These are phyloP conservation scores for Lepidium didymum DNA, from an alignment of 345 rosid genomes.

Conservation along the genomic window DNA sequence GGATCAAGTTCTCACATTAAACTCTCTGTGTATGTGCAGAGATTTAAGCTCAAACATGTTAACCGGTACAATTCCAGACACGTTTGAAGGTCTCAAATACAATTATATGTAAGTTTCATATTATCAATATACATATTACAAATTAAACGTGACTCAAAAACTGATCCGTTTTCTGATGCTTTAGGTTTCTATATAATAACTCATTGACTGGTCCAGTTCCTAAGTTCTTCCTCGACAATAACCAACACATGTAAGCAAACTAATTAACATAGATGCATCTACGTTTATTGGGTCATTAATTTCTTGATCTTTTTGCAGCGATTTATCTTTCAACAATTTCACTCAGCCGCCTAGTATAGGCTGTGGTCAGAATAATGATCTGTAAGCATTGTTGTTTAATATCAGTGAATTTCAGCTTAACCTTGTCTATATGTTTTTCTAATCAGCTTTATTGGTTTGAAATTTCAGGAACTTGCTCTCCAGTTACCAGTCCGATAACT, in stretches of 20 bases:
- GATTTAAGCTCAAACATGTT: conserved; percentile 77
- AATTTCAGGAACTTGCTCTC: conserved; percentile 62
- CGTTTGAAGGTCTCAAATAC: conserved; percentile 8
- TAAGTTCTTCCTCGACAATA: conserved; percentile 34
- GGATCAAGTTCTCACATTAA: not conserved
- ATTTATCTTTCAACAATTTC: conserved; percentile 86
- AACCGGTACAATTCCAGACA: conserved; percentile 43
- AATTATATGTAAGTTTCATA: conserved; percentile 43
- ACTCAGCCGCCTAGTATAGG: conserved; percentile 30
- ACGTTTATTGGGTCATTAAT: not conserved
- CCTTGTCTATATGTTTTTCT: not conserved
- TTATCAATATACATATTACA: not conserved
- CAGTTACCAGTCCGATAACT: conserved; percentile 38
- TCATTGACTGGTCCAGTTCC: conserved; percentile 63
- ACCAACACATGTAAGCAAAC: conserved; percentile 31
- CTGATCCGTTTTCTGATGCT: not conserved
- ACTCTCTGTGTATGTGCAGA: conserved; percentile 28
- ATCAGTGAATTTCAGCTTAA: not conserved
- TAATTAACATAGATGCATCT: not conserved
- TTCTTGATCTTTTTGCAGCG: conserved; percentile 38
- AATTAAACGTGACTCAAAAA: not conserved
- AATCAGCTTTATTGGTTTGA: not conserved
- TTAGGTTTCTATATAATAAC: conserved; percentile 72
- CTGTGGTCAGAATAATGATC: conserved; percentile 35
- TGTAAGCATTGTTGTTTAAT: conserved; percentile 38